Evolutionary conservation across 225 moss, liverwort and hornwort genomes (phyloP).

Genomic region (Bryoerythrophyllum caledonicum): DNA sequence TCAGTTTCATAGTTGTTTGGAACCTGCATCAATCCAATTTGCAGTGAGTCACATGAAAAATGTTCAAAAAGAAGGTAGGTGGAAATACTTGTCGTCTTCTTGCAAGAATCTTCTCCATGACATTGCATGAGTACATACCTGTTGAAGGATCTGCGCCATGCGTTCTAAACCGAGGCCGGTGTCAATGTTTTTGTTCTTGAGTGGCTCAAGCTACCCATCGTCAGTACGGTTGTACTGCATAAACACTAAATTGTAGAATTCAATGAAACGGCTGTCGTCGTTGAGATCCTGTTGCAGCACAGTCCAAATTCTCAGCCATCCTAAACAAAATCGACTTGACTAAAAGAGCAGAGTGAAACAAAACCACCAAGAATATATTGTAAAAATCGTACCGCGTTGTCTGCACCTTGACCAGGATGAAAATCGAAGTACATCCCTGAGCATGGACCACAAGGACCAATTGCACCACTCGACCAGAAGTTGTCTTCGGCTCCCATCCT

Average conservation of each 20-base stretch:
- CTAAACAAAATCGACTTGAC: background rate
- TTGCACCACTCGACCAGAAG: slow-evolving; percentile 94
- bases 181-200: slow-evolving; percentile 86
- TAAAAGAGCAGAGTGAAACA: background rate
- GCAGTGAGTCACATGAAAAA: background rate
- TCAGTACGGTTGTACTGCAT: slow-evolving; percentile 89
- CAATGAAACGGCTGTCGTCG: slow-evolving; percentile 88
- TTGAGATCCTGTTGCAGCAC: slow-evolving; percentile 67
- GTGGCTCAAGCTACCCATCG: slow-evolving; percentile 63
- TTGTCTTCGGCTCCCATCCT: slow-evolving; percentile 97
- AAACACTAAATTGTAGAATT: slow-evolving; percentile 94
- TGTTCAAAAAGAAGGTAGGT: background rate
- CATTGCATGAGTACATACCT: slow-evolving; percentile 44
- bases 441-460: slow-evolving; percentile 96
- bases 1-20: slow-evolving; percentile 96
- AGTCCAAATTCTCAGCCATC: slow-evolving; percentile 15
- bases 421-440: slow-evolving; percentile 99
- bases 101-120: background rate
- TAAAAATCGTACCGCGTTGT: slow-evolving; percentile 52
- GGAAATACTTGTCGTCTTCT: background rate
- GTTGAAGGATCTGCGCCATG: slow-evolving; percentile 93
- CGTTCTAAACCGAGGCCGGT: slow-evolving; percentile 95
- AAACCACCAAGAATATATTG: background rate
- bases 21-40: slow-evolving; percentile 58
- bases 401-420: slow-evolving; percentile 73